Conservation (phyloP, 768 basidiomycete genomes). For the Xerocomellus intermedius region DNA sequence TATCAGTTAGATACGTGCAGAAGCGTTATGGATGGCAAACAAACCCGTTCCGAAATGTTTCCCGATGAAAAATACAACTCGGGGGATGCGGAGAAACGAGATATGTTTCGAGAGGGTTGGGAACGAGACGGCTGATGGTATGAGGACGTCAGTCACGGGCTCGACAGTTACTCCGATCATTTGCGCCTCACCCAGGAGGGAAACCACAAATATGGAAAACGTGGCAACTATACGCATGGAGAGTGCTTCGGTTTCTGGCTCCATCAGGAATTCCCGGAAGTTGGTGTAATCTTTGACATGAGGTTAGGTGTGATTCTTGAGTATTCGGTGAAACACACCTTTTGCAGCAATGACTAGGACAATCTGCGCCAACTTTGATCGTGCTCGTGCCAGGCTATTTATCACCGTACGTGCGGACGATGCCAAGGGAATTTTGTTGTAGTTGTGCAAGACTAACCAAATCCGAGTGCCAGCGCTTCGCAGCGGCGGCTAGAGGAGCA, state of each 20-base stretch:
- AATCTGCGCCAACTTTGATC: neutral
- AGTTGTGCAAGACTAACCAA: neutral
- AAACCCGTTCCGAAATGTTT: constrained; percentile 82
- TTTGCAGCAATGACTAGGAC: neutral
- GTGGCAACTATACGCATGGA: constrained; percentile 16
- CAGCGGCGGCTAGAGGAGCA: neutral
- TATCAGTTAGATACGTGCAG: neutral
- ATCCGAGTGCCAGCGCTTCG: neutral
- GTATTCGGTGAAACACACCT: neutral
- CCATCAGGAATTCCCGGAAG: neutral
- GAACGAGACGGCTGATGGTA: constrained; percentile 67
- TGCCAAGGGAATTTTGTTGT: too few species aligned
- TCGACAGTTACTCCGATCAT: neutral
- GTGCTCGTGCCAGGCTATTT: too few species aligned
- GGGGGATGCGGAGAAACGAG: constrained; percentile 58
- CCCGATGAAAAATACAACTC: constrained; percentile 74
- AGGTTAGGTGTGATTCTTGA: neutral
- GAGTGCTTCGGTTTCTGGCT: neutral
- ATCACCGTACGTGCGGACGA: neutral
- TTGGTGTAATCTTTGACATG: neutral
- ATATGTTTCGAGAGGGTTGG: constrained; percentile 60
- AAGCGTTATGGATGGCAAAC: neutral
- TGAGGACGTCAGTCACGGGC: neutral
- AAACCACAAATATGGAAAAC: constrained; percentile 54
- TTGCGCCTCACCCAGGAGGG: constrained; percentile 57